These are phyloP conservation scores for Pichia sp. DNA, from an alignment of 1,139 yeast species.

Conservation along the genomic window DNA sequence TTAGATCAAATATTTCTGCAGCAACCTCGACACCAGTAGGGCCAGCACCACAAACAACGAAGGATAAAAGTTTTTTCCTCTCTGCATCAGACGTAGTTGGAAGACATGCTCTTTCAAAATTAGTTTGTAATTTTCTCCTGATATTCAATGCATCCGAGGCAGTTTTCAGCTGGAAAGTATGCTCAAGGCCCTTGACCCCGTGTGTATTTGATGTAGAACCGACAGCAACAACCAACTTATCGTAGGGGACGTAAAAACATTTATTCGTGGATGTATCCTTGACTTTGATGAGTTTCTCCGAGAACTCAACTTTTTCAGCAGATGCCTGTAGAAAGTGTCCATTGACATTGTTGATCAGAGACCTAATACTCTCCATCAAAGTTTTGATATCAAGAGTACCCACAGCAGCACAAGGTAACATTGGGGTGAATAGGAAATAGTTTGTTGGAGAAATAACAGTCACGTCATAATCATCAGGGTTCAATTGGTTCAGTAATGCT, in stretches of 20 bases:
- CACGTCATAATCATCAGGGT: conserved; percentile 45
- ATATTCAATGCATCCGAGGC: conserved; percentile 58
- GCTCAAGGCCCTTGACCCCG: conserved; percentile 56
- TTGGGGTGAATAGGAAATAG: conserved; percentile 52
- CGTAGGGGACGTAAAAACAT: conserved; percentile 58
- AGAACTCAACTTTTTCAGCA: conserved; percentile 46
- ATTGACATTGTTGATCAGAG: conserved; percentile 38
- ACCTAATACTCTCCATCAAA: conserved; percentile 51
- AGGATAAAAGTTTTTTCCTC: conserved; percentile 48
- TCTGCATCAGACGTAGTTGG: conserved; percentile 56
- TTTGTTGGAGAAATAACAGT: conserved; percentile 57
- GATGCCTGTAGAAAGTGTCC: conserved; percentile 54
- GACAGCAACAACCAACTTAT: conserved; percentile 55
- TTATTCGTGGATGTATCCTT: conserved; percentile 28
- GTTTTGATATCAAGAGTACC: conserved; percentile 51
- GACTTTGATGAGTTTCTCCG: conserved; percentile 48
- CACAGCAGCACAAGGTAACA: conserved; percentile 54
- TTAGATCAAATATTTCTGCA: conserved; percentile 52
- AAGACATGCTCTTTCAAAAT: conserved; percentile 51
- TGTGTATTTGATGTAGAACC: conserved; percentile 61
- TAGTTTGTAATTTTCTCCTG: conserved; percentile 44
- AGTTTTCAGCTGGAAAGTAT: conserved; percentile 52
- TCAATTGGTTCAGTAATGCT: conserved; percentile 37
- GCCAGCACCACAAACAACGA: conserved; percentile 66
- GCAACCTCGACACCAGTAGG: conserved; percentile 69